These are phyloP conservation scores for Eucalyptus virginea DNA, from an alignment of 345 rosid species.

Conservation along the genomic window DNA sequence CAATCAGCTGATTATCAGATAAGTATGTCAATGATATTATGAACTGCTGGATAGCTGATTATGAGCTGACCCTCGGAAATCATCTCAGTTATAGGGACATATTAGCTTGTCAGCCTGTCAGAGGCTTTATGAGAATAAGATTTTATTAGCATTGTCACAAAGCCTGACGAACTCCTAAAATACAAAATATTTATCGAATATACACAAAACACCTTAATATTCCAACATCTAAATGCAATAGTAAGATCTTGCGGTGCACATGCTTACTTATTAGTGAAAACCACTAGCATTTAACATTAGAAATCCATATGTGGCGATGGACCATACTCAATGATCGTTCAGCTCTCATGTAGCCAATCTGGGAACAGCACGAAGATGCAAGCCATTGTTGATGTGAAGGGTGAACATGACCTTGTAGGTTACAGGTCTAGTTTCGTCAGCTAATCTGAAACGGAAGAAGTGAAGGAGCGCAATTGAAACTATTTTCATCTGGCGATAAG, in stretches of 20 bases:
- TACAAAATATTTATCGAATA: background rate
- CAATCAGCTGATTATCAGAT: background rate
- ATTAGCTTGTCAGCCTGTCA: background rate
- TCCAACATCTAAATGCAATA: background rate
- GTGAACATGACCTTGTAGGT: slow-evolving; percentile 55
- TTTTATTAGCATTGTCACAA: background rate
- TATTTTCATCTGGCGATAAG: slow-evolving; percentile 78
- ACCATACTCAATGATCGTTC: background rate
- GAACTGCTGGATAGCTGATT: background rate
- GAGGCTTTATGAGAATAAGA: background rate
- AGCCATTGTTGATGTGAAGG: slow-evolving; percentile 56
- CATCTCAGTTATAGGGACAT: background rate
- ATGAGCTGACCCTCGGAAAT: background rate
- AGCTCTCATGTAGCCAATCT: background rate
- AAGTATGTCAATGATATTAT: background rate
- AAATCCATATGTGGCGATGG: background rate
- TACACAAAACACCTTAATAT: background rate
- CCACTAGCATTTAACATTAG: background rate
- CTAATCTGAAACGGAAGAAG: slow-evolving; percentile 46
- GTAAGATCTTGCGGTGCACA: background rate
- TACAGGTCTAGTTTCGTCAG: slow-evolving; percentile 23
- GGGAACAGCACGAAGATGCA: slow-evolving; percentile 24
- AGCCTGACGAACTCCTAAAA: background rate
- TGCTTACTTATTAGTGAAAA: background rate
- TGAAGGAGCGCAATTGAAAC: slow-evolving; percentile 42